Evolutionary conservation across 2,329 filamentous ascomycete genomes (phyloP), one percentile per base, ranked within the genome.

Genomic region (Plenodomus biglobosus): DNA sequence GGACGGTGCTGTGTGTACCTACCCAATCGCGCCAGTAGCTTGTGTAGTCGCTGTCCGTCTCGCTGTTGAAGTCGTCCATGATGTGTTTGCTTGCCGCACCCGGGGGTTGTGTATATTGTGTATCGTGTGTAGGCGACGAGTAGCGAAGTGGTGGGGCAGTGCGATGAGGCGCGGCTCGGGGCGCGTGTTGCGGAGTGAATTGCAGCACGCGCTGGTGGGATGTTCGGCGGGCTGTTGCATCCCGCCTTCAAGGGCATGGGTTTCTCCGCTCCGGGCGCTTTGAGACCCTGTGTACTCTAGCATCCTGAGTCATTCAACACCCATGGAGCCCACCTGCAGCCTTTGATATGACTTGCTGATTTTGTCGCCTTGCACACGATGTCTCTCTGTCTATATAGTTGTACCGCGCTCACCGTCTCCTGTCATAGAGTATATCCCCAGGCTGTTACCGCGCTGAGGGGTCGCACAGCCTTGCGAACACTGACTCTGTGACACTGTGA

Each of bases 21-120:
- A 97, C 94, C 94, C 94, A 99, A 77, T 99, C 94, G 73, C 92
- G 82, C 94, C 94, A 99, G 75, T 97, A 99, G 76, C 91, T 97
- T 40, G 94, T 96, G 73, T 97, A 99, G 77, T 99, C 94, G 75
- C 92, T 96, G 72, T 99, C 94, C 11, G 92, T 95, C 75, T 99
- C 94, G 70, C 91, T 96, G 60, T 90, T 92, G 75, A 94, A 97
- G 76, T 97, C 92, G 72, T 97, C 94, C 94, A 97, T 97, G 65
- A 52, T 65, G 56, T 47, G 53, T 52, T 50, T 59, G 36, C 54
- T 53, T 27, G 38, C 47, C 18, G 30, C 36, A 37, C 34, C 16
- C 24, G 32, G 24, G 41, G 19, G 37, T 44, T 13, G 19, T 32
- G 27, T 22, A 39, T 40, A 10, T 21, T 44, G 16, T 37, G 42